Conservation (phyloP, 257 asterid genomes). For the Solanum dulcamara region DNA sequence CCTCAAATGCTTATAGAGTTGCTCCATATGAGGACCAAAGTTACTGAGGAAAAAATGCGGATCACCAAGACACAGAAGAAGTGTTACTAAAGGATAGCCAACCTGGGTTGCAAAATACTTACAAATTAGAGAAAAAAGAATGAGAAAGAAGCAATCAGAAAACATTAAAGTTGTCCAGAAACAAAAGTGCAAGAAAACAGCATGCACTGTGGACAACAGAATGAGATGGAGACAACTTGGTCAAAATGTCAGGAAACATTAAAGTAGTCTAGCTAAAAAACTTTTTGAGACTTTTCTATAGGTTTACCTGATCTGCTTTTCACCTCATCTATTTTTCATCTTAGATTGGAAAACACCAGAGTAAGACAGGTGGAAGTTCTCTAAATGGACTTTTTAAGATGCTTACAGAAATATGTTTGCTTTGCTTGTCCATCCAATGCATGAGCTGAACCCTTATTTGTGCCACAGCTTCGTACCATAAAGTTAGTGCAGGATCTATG, state of each 20-base stretch:
- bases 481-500: constrained; percentile 89
- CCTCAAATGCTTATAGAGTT: constrained; percentile 87
- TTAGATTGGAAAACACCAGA: neutral
- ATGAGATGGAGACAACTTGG: neutral
- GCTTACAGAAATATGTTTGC: constrained; percentile 94
- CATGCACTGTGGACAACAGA: neutral
- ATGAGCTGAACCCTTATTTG: constrained; percentile 80
- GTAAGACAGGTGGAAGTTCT: neutral
- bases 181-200: neutral
- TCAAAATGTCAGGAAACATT: neutral
- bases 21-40: constrained; percentile 97
- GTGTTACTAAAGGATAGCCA: constrained; percentile 96
- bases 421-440: constrained; percentile 98
- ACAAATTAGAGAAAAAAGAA: neutral
- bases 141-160: neutral
- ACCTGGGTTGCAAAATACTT: constrained; percentile 32
- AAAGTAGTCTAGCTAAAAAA: neutral
- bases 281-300: neutral
- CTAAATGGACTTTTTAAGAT: neutral
- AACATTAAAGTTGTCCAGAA: neutral
- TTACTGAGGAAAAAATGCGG: constrained; percentile 70
- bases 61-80: constrained; percentile 97
- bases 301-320: neutral
- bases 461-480: constrained; percentile 98
- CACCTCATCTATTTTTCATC: neutral